phyloP scores from a whole-genome alignment of 2,329 filamentous ascomycete genomes.

The Falciphora oryzae region DNA sequence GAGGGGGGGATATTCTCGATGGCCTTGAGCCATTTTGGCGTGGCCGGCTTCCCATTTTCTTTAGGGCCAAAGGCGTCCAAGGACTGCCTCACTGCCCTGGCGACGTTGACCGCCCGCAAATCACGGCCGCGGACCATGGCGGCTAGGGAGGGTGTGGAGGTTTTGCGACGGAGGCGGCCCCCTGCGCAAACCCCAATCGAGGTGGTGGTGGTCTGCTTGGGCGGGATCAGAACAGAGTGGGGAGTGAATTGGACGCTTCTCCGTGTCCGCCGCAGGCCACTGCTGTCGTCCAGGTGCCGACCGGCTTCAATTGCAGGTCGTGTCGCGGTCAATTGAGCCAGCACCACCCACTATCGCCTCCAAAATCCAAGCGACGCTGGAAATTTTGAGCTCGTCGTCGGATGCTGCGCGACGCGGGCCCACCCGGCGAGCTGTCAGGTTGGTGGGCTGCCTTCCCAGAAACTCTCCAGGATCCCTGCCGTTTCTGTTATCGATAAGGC shows the following conservation, averaged over 20 bases:
- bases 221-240: too few species aligned
- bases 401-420: neutral
- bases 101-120: conserved; percentile 7
- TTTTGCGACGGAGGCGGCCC: neutral
- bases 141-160: neutral
- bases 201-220: neutral
- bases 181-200: neutral
- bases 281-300: neutral
- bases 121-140: conserved; percentile 9
- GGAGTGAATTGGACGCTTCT: too few species aligned
- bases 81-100: conserved; percentile 10
- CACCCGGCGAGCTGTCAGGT: neutral
- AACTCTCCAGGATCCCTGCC: too few species aligned
- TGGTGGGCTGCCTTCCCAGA: too few species aligned
- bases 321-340: neutral
- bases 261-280: too few species aligned
- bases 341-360: neutral
- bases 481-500: neutral
- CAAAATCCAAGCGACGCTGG: too few species aligned
- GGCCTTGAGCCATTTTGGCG: conserved; percentile 45
- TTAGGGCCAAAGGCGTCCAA: conserved; percentile 23
- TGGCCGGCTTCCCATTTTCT: conserved; percentile 15
- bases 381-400: neutral
- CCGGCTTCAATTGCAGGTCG: neutral
- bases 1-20: conserved; percentile 50